A percentile compares a stretch with the other conserved stretches of the same genome.
phyloP scores from a whole-genome alignment of 106 monocot species.

The Dioscorea zingiberensis region DNA sequence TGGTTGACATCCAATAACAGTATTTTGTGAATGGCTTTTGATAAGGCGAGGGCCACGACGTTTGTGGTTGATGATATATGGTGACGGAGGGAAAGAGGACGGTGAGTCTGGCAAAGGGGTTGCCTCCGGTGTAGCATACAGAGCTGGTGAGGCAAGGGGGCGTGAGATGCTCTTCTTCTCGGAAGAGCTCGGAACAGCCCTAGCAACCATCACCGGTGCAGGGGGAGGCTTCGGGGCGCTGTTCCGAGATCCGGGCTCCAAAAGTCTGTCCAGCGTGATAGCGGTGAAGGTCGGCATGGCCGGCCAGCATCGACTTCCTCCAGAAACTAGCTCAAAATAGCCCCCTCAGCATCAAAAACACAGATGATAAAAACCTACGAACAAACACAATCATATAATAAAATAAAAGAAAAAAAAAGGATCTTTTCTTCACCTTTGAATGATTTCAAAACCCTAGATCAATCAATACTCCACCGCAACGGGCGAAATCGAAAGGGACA shows the following conservation, averaged over 20 bases:
- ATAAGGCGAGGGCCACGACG: constrained; percentile 45
- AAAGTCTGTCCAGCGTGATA: constrained; percentile 39
- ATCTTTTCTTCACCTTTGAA: neutral
- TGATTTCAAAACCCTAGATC: neutral
- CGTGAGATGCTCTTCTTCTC: constrained; percentile 4
- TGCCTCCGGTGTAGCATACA: constrained; percentile 52
- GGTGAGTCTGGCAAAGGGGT: constrained; percentile 41
- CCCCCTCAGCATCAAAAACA: neutral
- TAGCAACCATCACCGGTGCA: constrained; percentile 8
- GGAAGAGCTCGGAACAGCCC: neutral
- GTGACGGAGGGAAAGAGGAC: constrained; percentile 36
- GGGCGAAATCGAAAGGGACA: too few relatives aligned
- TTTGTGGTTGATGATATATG: constrained; percentile 54
- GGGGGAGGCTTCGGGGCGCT: constrained; percentile 12
- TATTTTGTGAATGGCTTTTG: constrained; percentile 25
- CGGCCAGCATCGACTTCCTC: neutral
- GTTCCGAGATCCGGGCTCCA: constrained; percentile 46
- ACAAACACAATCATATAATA: too few relatives aligned
- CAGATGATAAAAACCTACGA: too few relatives aligned
- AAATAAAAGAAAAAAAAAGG: neutral
- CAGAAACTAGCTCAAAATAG: neutral
- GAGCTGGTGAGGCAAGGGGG: constrained; percentile 32
- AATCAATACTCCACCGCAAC: neutral
- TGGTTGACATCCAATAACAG: neutral
- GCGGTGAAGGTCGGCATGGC: constrained; percentile 56